A percentile compares a stretch with the other conserved stretches of the same genome.
phyloP scores from a whole-genome alignment of 2,329 filamentous ascomycete species.

The Claviceps africana region DNA sequence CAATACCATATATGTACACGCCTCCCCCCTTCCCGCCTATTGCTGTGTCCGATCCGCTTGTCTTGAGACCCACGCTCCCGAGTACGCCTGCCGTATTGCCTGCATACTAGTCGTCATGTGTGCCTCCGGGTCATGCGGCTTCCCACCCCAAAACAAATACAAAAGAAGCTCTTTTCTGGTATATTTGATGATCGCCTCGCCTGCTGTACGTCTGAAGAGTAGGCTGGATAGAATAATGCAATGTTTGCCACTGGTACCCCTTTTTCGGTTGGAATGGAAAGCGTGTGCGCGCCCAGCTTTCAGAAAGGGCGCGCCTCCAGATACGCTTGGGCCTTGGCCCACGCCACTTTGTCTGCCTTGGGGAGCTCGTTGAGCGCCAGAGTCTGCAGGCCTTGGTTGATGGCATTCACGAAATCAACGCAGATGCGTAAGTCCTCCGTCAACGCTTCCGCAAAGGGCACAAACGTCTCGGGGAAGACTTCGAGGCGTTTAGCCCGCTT shows the following conservation, averaged over 20 bases:
- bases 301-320: constrained; percentile 28
- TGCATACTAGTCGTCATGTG: no score
- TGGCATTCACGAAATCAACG: constrained; percentile 42
- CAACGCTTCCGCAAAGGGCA: constrained; percentile 46
- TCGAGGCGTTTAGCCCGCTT: constrained; percentile 29
- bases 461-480: constrained; percentile 37
- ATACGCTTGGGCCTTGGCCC: constrained; percentile 42
- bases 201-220: background rate
- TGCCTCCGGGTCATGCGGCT: no score
- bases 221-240: background rate
- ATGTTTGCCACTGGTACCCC: background rate
- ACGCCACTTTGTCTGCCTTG: constrained; percentile 32
- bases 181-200: background rate
- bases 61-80: no score
- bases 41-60: no score
- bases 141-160: no score
- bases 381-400: constrained; percentile 43
- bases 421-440: constrained; percentile 45
- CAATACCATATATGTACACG: no score
- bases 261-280: no score
- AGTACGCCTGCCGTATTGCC: no score
- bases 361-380: constrained; percentile 34
- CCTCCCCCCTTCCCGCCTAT: no score
- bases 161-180: background rate
- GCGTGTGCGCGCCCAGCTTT: background rate